Conservation (phyloP, 2,329 filamentous ascomycete species). For the Trichophaea hybrida region DNA sequence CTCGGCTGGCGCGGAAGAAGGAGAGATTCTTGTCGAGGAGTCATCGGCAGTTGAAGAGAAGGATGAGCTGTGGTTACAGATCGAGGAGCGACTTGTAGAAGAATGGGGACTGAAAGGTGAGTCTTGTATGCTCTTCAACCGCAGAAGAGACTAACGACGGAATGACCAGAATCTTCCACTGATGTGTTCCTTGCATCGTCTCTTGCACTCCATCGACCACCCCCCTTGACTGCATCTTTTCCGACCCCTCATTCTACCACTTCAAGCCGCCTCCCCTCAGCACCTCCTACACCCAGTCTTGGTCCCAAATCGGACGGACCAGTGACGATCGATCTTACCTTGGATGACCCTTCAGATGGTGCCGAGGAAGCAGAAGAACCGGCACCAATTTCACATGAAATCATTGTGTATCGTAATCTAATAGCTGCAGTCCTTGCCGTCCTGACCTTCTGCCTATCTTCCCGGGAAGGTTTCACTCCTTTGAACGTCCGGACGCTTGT, state of each 20-base stretch:
- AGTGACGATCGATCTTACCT: conserved; percentile 18
- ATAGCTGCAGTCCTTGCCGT: conserved; percentile 17
- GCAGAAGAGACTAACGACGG: neutral
- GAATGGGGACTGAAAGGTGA: conserved; percentile 20
- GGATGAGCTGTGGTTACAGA: conserved; percentile 19
- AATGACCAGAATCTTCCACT: conserved; percentile 13
- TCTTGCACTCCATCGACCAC: neutral
- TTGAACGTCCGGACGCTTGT: conserved; percentile 21
- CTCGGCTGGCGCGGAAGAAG: conserved; percentile 2
- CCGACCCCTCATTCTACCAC: neutral
- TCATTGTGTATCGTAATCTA: conserved; percentile 13
- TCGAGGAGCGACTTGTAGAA: conserved; percentile 13
- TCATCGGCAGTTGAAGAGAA: conserved; percentile 16
- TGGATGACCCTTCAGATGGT: conserved; percentile 10
- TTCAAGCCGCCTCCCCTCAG: neutral
- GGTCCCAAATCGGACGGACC: neutral
- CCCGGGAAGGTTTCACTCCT: conserved; percentile 15
- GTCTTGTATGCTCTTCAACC: neutral
- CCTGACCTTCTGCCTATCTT: conserved; percentile 15
- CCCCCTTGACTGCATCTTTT: neutral
- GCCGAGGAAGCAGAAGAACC: conserved; percentile 9
- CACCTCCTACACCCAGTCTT: neutral
- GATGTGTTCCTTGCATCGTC: conserved; percentile 18
- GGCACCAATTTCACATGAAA: neutral
- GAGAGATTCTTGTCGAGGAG: conserved; percentile 14